Base-by-base conservation (phyloP, 345 rosid species). In the Eucalyptus sideroxylon region DNA sequence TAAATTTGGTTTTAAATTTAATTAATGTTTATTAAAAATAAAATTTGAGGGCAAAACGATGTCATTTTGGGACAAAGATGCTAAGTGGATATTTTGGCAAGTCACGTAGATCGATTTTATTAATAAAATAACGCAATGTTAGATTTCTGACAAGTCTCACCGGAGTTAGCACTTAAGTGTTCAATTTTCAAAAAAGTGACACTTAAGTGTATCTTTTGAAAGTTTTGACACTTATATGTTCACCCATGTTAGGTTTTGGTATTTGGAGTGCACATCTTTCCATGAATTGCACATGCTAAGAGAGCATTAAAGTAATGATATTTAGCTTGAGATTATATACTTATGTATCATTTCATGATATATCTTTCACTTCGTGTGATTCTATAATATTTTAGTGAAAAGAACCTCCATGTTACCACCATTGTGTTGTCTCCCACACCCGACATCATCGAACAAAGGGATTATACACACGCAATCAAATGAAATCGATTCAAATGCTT, bases 81-180 rank as follows among this genome's bases (percentile, higher is more conserved):
- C 55, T 17, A 3, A 16, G 55, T 51, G 9, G 55, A 51, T 2
- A 51, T 51, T 51, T 51, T 0, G 4, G 55, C 21, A 51, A 17
- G 55, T 0, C 23, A 6, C 2, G 4, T 51, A 1, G 23, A 51
- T 51, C 9, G 3, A 16, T 51, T 51, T 51, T 51, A 51, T 51
- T 51, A 51, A 51, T 51, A 51, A 51, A 51, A 51, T 51, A 51
- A 51, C 1, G 55, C 19, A 0, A 51, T 1, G 0, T 51, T 6
- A 0, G 1, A 51, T 51, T 51, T 51, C 2, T 0, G 0, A 51
- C 9, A 51, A 51, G 55, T 51, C 55, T 17, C 2, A 1, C 9
- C 4, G 7, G 7, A 51, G 0, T 51, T 51, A 51, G 55, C 4
- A 51, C 55, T 16, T 51, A 51, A 3, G 9, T 16, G 23, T 51